Evolutionary conservation across 2,329 filamentous ascomycete species (phyloP).

Genomic region (Teratosphaeria zuluensis): DNA sequence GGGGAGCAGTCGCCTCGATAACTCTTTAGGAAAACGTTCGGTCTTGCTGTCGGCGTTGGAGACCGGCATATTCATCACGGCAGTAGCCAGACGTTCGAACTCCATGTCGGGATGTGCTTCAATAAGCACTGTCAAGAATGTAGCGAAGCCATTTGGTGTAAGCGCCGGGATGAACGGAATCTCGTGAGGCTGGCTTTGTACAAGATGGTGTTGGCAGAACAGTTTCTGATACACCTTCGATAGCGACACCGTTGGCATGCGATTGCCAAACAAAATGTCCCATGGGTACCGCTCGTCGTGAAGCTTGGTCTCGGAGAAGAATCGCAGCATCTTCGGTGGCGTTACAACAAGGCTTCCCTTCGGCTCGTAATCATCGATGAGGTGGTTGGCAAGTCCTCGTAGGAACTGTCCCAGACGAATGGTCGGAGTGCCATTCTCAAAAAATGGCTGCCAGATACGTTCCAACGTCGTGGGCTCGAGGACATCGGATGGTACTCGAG

Average conservation of each 20-base stretch:
- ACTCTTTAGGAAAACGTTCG: conserved; percentile 68
- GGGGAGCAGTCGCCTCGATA: conserved; percentile 66
- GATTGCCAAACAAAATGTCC: conserved; percentile 36
- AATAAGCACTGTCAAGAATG: conserved; percentile 64
- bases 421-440: conserved; percentile 60
- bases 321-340: conserved; percentile 63
- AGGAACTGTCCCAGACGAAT: conserved; percentile 60
- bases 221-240: conserved; percentile 39
- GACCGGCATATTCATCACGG: conserved; percentile 63
- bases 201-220: conserved; percentile 40
- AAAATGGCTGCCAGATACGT: conserved; percentile 67
- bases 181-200: conserved; percentile 35
- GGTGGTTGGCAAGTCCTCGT: conserved; percentile 60
- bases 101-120: conserved; percentile 69
- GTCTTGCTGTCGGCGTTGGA: conserved; percentile 52
- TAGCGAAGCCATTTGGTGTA: conserved; percentile 38
- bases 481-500: conserved; percentile 2
- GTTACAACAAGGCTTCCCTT: conserved; percentile 61
- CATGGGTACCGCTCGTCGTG: conserved; percentile 60
- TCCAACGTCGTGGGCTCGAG: conserved; percentile 52
- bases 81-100: conserved; percentile 56
- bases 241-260: conserved; percentile 31
- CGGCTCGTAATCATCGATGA: conserved; percentile 62
- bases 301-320: conserved; percentile 60
- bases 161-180: conserved; percentile 35